A percentile compares a stretch with the other conserved stretches of the same genome.
Evolutionary conservation across 2,329 filamentous ascomycete species (phyloP).

Genomic region (Colletotrichum aenigma): DNA sequence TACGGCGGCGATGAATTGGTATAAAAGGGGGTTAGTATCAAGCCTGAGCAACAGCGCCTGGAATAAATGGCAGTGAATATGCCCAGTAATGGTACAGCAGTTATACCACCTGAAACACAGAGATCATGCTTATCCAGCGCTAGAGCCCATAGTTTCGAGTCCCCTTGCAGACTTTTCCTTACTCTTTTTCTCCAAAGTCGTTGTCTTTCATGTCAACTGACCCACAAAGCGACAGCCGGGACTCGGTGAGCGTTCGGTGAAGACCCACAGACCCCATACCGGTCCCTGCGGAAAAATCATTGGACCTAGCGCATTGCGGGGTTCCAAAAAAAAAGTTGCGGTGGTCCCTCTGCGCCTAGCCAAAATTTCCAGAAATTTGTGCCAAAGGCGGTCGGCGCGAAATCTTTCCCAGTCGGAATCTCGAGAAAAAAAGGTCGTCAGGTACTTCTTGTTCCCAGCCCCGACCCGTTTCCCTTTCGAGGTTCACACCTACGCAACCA

Average conservation of each 20-base stretch:
- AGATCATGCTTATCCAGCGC: neutral
- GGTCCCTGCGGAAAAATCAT: conserved; percentile 21
- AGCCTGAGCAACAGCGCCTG: neutral
- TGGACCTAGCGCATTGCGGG: conserved; percentile 25
- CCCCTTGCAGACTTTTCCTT: neutral
- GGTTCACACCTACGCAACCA: neutral
- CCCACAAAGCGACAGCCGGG: neutral
- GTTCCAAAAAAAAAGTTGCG: conserved; percentile 24
- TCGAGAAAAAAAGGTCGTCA: neutral
- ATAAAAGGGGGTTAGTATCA: neutral
- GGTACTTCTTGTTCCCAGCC: neutral
- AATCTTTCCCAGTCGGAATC: conserved; percentile 12
- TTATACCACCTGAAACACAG: neutral
- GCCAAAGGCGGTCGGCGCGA: conserved; percentile 21
- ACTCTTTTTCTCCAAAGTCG: neutral
- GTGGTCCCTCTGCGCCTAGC: neutral
- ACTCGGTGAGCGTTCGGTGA: neutral
- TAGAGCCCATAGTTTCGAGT: neutral
- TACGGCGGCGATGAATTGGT: neutral
- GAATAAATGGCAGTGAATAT: neutral
- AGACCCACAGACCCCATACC: neutral
- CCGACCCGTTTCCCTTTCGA: neutral
- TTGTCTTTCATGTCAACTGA: neutral
- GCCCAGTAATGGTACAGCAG: neutral
- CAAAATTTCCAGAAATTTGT: conserved; percentile 21